Conservation (phyloP, 108 stramenopile genomes). For the Discostella pseudostelligera region DNA sequence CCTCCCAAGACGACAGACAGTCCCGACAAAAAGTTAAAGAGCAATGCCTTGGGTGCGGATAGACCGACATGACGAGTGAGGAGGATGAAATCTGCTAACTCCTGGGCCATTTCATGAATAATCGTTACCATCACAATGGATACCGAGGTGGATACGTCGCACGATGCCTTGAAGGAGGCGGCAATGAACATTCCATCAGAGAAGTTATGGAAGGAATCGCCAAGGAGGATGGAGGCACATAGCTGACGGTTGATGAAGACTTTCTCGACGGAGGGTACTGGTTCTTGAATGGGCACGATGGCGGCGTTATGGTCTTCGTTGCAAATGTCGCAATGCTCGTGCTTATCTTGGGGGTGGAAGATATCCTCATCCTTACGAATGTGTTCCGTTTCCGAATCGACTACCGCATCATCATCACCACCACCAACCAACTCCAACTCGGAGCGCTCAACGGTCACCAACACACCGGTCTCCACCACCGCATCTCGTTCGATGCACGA, state of each 20-base stretch:
- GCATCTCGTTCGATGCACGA: slow-evolving; percentile 6
- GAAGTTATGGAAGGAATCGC: slow-evolving; percentile 80
- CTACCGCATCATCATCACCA: neutral
- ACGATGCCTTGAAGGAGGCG: slow-evolving; percentile 59
- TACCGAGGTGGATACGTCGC: slow-evolving; percentile 44
- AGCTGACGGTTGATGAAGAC: slow-evolving; percentile 36
- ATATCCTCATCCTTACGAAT: neutral
- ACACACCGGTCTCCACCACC: slow-evolving; percentile 15
- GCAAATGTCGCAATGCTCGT: neutral
- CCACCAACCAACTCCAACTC: too few species aligned
- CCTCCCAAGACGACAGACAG: slow-evolving; percentile 68
- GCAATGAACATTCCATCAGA: slow-evolving; percentile 85
- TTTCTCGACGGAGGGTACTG: neutral
- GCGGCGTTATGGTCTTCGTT: slow-evolving; percentile 1
- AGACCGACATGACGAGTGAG: slow-evolving; percentile 66
- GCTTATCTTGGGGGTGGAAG: slow-evolving; percentile 1
- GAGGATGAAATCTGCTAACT: slow-evolving; percentile 82
- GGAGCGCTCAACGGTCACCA: neutral
- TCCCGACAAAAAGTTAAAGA: slow-evolving; percentile 69
- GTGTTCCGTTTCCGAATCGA: neutral
- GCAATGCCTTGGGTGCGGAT: slow-evolving; percentile 42
- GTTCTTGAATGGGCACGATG: neutral
- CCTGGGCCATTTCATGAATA: slow-evolving; percentile 81
- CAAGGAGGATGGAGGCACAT: slow-evolving; percentile 51
- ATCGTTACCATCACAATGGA: slow-evolving; percentile 61